Conservation (phyloP, 2,329 filamentous ascomycete species). For the Knufia fluminis region DNA sequence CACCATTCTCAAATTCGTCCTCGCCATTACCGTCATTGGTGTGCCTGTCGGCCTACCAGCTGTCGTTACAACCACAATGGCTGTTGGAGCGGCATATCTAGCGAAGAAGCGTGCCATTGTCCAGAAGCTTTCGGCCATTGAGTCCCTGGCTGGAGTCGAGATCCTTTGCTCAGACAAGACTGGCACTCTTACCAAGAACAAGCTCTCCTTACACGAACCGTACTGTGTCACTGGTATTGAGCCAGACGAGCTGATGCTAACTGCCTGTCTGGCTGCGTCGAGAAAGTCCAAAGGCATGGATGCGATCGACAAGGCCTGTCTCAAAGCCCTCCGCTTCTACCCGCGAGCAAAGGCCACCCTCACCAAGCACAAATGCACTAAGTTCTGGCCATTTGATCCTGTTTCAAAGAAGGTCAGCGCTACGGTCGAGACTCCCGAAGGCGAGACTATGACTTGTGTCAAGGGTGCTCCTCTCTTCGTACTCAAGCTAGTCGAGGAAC, state of each 20-base stretch:
- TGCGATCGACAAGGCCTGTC: conserved; percentile 89
- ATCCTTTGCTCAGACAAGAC: conserved; percentile 95
- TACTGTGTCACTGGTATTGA: conserved; percentile 76
- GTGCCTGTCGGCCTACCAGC: conserved; percentile 88
- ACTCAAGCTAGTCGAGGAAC: conserved; percentile 76
- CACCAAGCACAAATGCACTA: conserved; percentile 72
- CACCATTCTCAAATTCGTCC: conserved; percentile 69
- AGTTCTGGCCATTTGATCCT: conserved; percentile 83
- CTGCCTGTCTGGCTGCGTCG: conserved; percentile 78
- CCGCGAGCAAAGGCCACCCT: conserved; percentile 72
- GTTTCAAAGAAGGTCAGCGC: conserved; percentile 89
- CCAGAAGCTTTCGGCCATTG: conserved; percentile 84
- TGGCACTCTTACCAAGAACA: conserved; percentile 88
- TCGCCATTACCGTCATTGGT: conserved; percentile 84
- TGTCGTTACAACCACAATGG: conserved; percentile 91
- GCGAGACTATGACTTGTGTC: conserved; percentile 77
- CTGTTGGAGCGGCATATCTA: conserved; percentile 81
- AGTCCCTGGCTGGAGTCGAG: conserved; percentile 84
- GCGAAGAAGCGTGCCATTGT: conserved; percentile 90
- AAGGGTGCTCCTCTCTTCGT: conserved; percentile 87
- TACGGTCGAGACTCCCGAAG: conserved; percentile 71
- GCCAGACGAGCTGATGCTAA: conserved; percentile 81
- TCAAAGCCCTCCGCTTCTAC: conserved; percentile 75
- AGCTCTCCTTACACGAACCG: conserved; percentile 76
- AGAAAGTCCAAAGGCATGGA: conserved; percentile 95